Conservation (phyloP, 164 flowering plant genomes). For the Brasenia schreberi region DNA sequence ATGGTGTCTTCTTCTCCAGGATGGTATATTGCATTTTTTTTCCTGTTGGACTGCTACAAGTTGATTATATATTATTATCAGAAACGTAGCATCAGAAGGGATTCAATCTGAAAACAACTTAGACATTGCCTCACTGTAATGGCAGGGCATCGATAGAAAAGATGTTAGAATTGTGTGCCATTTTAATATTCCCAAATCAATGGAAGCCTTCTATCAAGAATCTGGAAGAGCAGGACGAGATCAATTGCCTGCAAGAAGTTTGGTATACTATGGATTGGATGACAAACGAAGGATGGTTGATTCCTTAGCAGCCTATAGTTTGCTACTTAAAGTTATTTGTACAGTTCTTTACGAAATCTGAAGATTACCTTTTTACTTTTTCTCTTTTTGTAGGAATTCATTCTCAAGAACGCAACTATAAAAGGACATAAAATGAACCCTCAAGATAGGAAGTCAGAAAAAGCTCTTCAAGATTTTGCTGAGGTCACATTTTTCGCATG, state of each 20-base stretch:
- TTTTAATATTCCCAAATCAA: constrained; percentile 84
- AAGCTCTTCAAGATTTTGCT: constrained; percentile 43
- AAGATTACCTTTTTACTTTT: no score
- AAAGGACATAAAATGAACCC: constrained; percentile 33
- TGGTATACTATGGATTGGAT: constrained; percentile 75
- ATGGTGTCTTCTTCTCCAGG: constrained; percentile 30
- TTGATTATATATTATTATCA: not conserved
- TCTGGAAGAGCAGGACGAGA: constrained; percentile 99
- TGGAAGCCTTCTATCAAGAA: constrained; percentile 96
- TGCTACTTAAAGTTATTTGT: no score
- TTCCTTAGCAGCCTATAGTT: not conserved
- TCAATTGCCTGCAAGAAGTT: constrained; percentile 70
- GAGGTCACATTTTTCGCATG: constrained; percentile 25
- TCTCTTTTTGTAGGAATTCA: constrained; percentile 45
- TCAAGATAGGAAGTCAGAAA: constrained; percentile 32
- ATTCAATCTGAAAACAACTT: not conserved
- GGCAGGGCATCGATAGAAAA: constrained; percentile 82
- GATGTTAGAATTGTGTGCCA: constrained; percentile 91
- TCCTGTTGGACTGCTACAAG: constrained; percentile 2
- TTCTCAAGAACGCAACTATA: constrained; percentile 37
- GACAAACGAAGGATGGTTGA: constrained; percentile 75
- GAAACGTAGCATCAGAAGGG: not conserved
- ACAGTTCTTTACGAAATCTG: no score
- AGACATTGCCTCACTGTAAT: not conserved
- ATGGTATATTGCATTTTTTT: constrained; percentile 37